These are phyloP conservation scores for Kazachstania viticola DNA, from an alignment of 805 yeast genomes.

Conservation along the genomic window DNA sequence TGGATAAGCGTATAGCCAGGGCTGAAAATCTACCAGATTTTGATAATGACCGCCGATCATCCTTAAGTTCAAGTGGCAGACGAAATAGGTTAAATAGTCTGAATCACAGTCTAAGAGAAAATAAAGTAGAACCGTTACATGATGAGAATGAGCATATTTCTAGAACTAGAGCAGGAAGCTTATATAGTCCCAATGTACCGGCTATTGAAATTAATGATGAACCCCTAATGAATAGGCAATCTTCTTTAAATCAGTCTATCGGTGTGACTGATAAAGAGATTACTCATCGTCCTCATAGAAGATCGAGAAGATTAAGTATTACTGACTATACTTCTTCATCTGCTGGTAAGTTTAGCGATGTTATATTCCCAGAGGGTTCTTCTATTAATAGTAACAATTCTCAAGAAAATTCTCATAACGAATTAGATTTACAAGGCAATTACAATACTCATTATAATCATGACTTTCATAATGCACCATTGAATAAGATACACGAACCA, in stretches of 20 bases:
- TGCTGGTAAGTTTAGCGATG: conserved; percentile 20
- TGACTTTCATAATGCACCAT: not conserved
- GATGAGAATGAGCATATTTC: not conserved
- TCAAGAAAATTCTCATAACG: not conserved
- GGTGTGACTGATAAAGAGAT: conserved; percentile 1
- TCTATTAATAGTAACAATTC: not conserved
- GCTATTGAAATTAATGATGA: conserved; percentile 1
- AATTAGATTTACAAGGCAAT: too few relatives aligned
- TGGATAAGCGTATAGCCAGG: too few relatives aligned
- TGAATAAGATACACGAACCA: not conserved
- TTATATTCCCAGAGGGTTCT: conserved; percentile 13
- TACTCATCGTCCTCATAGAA: conserved; percentile 7
- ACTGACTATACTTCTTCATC: conserved; percentile 20
- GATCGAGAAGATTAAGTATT: not conserved
- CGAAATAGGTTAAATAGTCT: too few relatives aligned
- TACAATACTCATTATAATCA: too few relatives aligned
- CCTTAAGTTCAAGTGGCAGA: too few relatives aligned
- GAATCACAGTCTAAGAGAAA: too few relatives aligned
- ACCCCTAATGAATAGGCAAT: conserved; percentile 1
- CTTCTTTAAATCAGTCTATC: not conserved
- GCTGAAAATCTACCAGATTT: too few relatives aligned
- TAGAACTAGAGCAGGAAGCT: not conserved
- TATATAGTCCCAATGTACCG: not conserved
- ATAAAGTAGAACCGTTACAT: not conserved
- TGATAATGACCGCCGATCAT: not conserved